Percentiles rank a stretch among this genome's conserved stretches.
phyloP scores from a whole-genome alignment of 805 yeast genomes.

The Hemisphaericaspora nanyangensis region DNA sequence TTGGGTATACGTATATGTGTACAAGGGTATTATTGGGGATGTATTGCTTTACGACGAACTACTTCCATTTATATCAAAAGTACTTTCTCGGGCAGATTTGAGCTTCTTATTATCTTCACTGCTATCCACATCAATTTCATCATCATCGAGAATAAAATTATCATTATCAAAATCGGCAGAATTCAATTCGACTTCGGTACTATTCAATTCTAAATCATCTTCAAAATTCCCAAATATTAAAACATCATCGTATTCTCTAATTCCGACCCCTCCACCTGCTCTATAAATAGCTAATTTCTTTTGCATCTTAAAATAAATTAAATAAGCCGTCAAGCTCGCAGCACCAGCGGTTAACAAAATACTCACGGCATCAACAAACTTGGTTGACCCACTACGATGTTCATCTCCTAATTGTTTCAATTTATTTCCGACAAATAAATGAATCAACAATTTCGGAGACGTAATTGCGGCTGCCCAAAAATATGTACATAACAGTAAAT shows the following conservation, averaged over 20 bases:
- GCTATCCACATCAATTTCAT: slow-evolving; percentile 16
- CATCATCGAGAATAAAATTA: slow-evolving; percentile 38
- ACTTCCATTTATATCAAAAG: not conserved
- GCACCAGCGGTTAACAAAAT: slow-evolving; percentile 54
- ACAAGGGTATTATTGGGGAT: no score
- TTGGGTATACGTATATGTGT: no score
- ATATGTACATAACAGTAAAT: slow-evolving; percentile 59
- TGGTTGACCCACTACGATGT: slow-evolving; percentile 45
- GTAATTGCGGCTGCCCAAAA: slow-evolving; percentile 68
- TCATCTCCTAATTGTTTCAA: slow-evolving; percentile 63
- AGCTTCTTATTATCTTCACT: not conserved
- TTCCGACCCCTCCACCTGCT: slow-evolving; percentile 6
- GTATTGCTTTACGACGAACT: no score
- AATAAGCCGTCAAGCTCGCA: slow-evolving; percentile 57
- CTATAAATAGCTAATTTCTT: slow-evolving; percentile 29
- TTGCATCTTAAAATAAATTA: slow-evolving; percentile 59
- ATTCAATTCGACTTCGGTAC: slow-evolving; percentile 30
- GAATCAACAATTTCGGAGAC: slow-evolving; percentile 78
- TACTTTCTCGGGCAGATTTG: not conserved
- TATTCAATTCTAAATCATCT: slow-evolving; percentile 29
- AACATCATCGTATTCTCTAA: slow-evolving; percentile 21
- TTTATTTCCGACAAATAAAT: slow-evolving; percentile 74
- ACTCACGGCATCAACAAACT: slow-evolving; percentile 59
- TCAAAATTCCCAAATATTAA: slow-evolving; percentile 40
- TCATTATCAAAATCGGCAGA: slow-evolving; percentile 38